Evolutionary conservation across 1,284 basidiomycete genomes (phyloP).

Genomic region (Puccinia polysora): DNA sequence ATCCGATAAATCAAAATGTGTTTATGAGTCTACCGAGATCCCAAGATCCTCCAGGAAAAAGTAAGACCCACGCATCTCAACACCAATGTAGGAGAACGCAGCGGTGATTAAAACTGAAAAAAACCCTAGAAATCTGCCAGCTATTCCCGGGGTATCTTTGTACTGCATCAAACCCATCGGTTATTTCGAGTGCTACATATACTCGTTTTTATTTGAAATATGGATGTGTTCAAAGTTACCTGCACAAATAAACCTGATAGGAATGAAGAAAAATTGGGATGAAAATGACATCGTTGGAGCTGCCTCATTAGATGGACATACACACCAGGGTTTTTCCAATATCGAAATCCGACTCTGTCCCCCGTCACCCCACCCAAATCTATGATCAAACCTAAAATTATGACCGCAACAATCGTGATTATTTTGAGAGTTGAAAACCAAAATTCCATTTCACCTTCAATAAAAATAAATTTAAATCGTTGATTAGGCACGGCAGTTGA

Average conservation of each 20-base stretch:
- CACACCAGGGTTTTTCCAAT: slow-evolving; percentile 66
- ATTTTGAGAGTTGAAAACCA: slow-evolving; percentile 62
- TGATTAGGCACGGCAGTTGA: background rate
- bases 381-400: slow-evolving; percentile 60
- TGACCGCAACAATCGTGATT: slow-evolving; percentile 59
- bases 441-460: slow-evolving; percentile 59
- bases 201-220: background rate
- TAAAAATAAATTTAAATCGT: background rate
- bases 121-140: slow-evolving; percentile 32
- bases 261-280: background rate
- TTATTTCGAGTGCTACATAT: background rate
- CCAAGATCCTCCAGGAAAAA: background rate
- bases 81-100: slow-evolving; percentile 39
- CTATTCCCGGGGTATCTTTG: slow-evolving; percentile 22
- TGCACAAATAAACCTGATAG: slow-evolving; percentile 28
- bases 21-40: background rate
- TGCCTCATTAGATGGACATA: background rate
- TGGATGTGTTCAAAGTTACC: no score
- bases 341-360: slow-evolving; percentile 63
- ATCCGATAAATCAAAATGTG: background rate
- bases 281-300: background rate
- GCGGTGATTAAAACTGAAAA: slow-evolving; percentile 42
- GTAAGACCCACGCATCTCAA: slow-evolving; percentile 38
- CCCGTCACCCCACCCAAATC: slow-evolving; percentile 53
- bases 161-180: slow-evolving; percentile 23